Conservation (phyloP, 345 rosid species). For the Streptanthus diversifolius region DNA sequence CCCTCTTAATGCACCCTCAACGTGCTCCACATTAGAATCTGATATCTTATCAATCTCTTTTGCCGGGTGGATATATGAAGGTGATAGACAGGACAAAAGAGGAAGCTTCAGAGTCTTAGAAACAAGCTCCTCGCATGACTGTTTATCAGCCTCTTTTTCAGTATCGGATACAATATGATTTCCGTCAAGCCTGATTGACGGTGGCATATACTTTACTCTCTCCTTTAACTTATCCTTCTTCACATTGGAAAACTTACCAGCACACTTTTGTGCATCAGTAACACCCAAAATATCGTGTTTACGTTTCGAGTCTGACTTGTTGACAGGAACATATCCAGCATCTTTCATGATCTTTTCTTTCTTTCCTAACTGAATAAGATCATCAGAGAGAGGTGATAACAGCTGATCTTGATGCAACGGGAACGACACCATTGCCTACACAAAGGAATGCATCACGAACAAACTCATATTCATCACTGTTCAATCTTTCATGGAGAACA, state of each 20-base stretch:
- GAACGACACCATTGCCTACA: conserved; percentile 81
- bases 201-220: conserved; percentile 43
- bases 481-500: neutral
- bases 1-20: conserved; percentile 34
- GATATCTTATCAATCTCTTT: conserved; percentile 39
- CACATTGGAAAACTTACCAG: conserved; percentile 37
- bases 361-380: conserved; percentile 49
- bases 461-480: conserved; percentile 24
- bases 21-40: conserved; percentile 31
- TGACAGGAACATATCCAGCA: conserved; percentile 30
- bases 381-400: conserved; percentile 80
- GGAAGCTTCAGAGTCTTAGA: conserved; percentile 67
- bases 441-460: conserved; percentile 21
- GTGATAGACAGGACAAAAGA: conserved; percentile 50
- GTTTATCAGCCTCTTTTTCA: conserved; percentile 42
- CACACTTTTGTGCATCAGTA: conserved; percentile 43
- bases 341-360: conserved; percentile 42
- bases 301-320: conserved; percentile 31
- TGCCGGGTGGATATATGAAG: conserved; percentile 30
- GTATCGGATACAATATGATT: conserved; percentile 34
- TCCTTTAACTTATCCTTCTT: conserved; percentile 45
- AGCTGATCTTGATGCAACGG: conserved; percentile 50
- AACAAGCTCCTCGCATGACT: conserved; percentile 67
- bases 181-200: conserved; percentile 32
- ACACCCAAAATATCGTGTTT: conserved; percentile 25